Base-by-base conservation (phyloP, 1,139 yeast species). In the Pichia inconspicua region DNA sequence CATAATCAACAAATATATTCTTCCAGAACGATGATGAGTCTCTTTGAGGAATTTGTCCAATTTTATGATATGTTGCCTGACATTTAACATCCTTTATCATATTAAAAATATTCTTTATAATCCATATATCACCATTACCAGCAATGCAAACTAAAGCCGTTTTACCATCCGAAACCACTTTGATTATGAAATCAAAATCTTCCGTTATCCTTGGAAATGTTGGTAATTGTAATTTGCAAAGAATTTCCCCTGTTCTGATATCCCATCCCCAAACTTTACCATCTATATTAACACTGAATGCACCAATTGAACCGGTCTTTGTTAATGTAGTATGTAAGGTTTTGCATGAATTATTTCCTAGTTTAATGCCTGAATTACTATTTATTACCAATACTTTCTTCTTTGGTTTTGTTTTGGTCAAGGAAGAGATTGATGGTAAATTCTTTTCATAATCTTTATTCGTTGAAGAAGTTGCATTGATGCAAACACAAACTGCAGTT, bases 1-100 rank as follows among this genome's bases (percentile, higher is more conserved):
- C 83, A 57, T 74, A 79, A 63, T 83, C 90, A 31, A 78, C 75
- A 44, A 70, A 68, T 14, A 43, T 9, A 25, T 47, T 47, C 9
- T 25, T 8, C 10, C 32, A 15, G n/a, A 38, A 25, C 8, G 31
- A 28, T 25, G 40, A 15, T 31, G 36, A n/a, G n/a, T 41, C 34
- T 32, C 46, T 48, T 43, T 27, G 44, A 47, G 25, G 48, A 12
- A 50, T 37, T 2, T 31, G 44, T 14, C 51, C 53, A 12, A 57
- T 35, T 28, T 48, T 51, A 4, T 37, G 36, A 5, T 51, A 25
- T 19, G 43, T 14, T 1, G 56, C 48, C 4, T 45, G 36, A 22
- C 43, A 28, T 28, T 51, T 53, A 25, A 50, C 30, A 12, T 25
- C 4, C 25, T 42, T 47, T 5, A 44, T 44, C 12, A 36, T 34